Base-by-base conservation (phyloP, 371 early-diverging fungal species). In the Rhizopus stolonifer region DNA sequence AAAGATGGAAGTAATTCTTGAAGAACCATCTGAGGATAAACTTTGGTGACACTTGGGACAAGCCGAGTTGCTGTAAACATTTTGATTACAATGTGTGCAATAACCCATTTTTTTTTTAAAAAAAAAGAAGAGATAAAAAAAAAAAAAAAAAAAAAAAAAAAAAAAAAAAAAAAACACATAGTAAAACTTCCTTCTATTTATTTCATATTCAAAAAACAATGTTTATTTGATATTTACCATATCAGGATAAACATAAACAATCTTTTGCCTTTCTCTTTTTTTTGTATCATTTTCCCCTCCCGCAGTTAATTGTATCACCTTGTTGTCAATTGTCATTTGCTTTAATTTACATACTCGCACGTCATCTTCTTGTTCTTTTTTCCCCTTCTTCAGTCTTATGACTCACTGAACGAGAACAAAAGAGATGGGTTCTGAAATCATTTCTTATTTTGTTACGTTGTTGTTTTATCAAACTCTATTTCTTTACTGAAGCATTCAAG, bases 61-160 rank as follows among this genome's bases (percentile, higher is more conserved):
- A 15, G 54, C 39, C 5, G 51, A 49, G 29, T 23, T 54, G 17
- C 55, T 58, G 38, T 51, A 50, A 14, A 58, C 54, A 29, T 52
- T 55, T 40, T 58, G 43, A 29, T 58, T 64, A 43, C 64, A 64
- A 31, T 58, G 54, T n/a, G 47, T 58, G 50, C 64, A 64, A 29
- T 54, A 64, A 22, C 55, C 48, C 64, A 64, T 64, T 38, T n/a
- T 50, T 43, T 14, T 38, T 17, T 32, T 54, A 22, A 29, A 29
- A 29, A 7, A 29, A 29, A 29, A 10, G 10, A 10, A 29, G 10
- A 29, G 7, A 10, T 29, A 29, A 29, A 29, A 4, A 29, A 10
- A 29, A 23, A 56, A 49, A 49, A 1, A 23, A 23, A 36, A 7
- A 13, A 45, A 29, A 7, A 43, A 19, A 40, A 13, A 17, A 29